Evolutionary conservation across 768 basidiomycete species (phyloP).

Genomic region (Collybia nuda): DNA sequence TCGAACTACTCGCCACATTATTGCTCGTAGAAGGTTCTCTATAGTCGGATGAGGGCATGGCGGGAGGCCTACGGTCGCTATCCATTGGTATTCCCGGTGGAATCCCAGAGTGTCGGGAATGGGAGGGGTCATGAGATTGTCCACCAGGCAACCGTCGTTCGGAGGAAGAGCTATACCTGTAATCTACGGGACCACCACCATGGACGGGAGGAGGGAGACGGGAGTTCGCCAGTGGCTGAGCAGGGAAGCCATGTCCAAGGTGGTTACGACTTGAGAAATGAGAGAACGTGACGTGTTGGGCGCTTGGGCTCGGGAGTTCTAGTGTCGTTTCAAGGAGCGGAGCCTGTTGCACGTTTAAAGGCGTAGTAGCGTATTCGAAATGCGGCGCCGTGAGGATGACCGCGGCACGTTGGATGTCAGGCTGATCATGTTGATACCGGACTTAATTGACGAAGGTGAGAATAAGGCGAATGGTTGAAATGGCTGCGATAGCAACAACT

Average conservation of each 20-base stretch:
- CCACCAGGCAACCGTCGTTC: conserved; percentile 45
- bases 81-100: conserved; percentile 28
- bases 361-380: conserved; percentile 46
- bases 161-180: conserved; percentile 35
- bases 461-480: conserved; percentile 36
- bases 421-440: conserved; percentile 56
- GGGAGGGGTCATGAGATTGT: conserved; percentile 45
- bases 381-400: conserved; percentile 44
- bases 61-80: conserved; percentile 25
- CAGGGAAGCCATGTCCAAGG: conserved; percentile 40
- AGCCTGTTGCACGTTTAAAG: conserved; percentile 42
- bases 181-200: conserved; percentile 33
- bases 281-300: conserved; percentile 39
- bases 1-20: conserved; percentile 30
- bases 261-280: conserved; percentile 49
- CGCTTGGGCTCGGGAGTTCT: conserved; percentile 41
- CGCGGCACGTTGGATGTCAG: conserved; percentile 48
- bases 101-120: conserved; percentile 33
- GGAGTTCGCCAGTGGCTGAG: conserved; percentile 38
- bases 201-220: conserved; percentile 38
- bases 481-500: conserved; percentile 52
- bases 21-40: conserved; percentile 31
- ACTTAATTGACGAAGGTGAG: conserved; percentile 58
- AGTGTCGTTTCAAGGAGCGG: conserved; percentile 47
- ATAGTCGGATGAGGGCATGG: conserved; percentile 32